Conservation (phyloP, 2,329 filamentous ascomycete species). For the Coniochaeta prunicola region DNA sequence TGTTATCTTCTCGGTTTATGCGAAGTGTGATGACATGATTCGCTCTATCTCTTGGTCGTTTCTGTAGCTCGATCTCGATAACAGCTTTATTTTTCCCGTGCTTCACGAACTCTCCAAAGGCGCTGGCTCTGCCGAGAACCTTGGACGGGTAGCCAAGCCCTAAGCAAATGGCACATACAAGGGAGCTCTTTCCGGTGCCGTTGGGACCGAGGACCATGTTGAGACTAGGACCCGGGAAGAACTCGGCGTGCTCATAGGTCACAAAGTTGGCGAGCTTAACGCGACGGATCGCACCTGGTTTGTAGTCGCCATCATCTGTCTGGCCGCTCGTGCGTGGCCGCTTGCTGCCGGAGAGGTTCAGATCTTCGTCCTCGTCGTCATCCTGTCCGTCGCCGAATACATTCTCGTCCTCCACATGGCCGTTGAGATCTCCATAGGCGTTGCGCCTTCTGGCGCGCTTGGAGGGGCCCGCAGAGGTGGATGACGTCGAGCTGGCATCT, state of each 20-base stretch:
- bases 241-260: constrained; percentile 88
- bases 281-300: constrained; percentile 80
- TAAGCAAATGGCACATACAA: constrained; percentile 93
- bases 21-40: constrained; percentile 71
- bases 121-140: constrained; percentile 78
- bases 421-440: background rate
- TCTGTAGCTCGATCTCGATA: constrained; percentile 87
- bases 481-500: background rate
- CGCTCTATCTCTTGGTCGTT: constrained; percentile 43
- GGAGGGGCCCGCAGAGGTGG: background rate
- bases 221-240: constrained; percentile 81
- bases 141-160: constrained; percentile 79
- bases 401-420: constrained; percentile 3
- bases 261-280: constrained; percentile 87
- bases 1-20: constrained; percentile 78
- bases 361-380: background rate
- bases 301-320: constrained; percentile 28
- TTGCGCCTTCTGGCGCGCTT: background rate
- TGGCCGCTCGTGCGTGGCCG: constrained; percentile 10
- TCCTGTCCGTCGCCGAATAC: constrained; percentile 10
- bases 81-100: constrained; percentile 69
- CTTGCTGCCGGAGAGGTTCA: background rate
- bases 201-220: constrained; percentile 99
- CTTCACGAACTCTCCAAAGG: constrained; percentile 87
- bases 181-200: constrained; percentile 92